Evolutionary conservation across 805 yeast species (phyloP), one percentile per base, ranked within the genome.

Genomic region (Metschnikowia gruessii): DNA sequence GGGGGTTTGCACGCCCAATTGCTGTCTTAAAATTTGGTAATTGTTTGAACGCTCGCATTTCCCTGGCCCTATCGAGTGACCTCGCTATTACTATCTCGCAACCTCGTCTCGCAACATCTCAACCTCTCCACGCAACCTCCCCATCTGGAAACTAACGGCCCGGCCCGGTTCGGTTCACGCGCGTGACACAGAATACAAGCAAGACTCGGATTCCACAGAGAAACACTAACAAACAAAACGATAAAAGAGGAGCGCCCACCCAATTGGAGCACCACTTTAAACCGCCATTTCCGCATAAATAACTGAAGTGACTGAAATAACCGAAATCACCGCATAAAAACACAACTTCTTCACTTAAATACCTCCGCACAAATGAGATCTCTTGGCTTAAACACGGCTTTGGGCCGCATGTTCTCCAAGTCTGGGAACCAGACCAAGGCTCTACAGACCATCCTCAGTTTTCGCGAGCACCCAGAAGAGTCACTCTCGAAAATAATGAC

Each of bases 401-500:
- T 70, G 48, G 61, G 64, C 40, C 63, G 68, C 16, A 59, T 70
- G 33, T 71, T 72, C 46, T 55, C 66, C 42, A 69, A 58, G 54
- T 61, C 67, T 11, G 54, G 59, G 2, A 65, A 63, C 33, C 50
- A 60, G 35, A 51, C 61, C 11, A 62, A 61, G 51, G 46, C 70
- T 8, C 58, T 65, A 4, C 66, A 61, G 42, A 71, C 80, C 2
- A 62, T 87, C 12, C 66, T 87, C 42, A 80, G 84, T 51, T 87
- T 87, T 66, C 71, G 69, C 44, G 61, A 70, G n/a, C 70, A 60
- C 39, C 68, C 81, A 1, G 77, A 79, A 10, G 64, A 65, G 30
- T 58, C 65, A 11, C 59, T 82, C 35, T 63, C 69, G 9, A 70
- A 75, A 28, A 65, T 86, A 16, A 64, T 85, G 51, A 75, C 82